phyloP scores from a whole-genome alignment of 2,329 filamentous ascomycete species.

The Alternaria postmessia region DNA sequence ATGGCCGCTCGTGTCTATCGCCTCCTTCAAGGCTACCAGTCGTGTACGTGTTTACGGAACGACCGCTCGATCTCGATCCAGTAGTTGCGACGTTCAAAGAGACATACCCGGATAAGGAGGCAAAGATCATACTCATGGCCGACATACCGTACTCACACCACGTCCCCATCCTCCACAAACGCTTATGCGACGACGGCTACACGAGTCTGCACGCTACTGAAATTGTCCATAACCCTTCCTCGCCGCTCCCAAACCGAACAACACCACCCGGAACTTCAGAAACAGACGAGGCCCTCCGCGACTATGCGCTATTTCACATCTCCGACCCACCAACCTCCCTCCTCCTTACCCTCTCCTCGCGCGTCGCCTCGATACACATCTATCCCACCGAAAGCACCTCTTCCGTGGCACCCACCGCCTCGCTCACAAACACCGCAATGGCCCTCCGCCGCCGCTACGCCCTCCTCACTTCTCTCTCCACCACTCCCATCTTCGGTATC shows the following conservation, averaged over 20 bases:
- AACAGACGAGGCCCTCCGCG: constrained; percentile 61
- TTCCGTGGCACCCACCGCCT: constrained; percentile 32
- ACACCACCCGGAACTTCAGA: constrained; percentile 63
- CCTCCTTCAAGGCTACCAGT: constrained; percentile 88
- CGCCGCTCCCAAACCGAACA: constrained; percentile 82
- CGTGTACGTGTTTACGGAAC: constrained; percentile 86
- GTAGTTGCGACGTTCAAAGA: constrained; percentile 69
- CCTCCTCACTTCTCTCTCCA: constrained; percentile 79
- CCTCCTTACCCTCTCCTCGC: constrained; percentile 84
- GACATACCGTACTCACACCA: constrained; percentile 88
- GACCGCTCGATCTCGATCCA: constrained; percentile 69
- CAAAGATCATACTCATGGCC: constrained; percentile 81
- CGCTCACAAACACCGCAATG: constrained; percentile 62
- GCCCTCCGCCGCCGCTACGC: constrained; percentile 86
- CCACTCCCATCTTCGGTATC: constrained; percentile 87
- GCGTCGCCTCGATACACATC: constrained; percentile 80
- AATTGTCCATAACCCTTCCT: constrained; percentile 80
- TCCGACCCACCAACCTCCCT: constrained; percentile 81
- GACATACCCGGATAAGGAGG: constrained; percentile 70
- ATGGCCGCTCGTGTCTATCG: constrained; percentile 89
- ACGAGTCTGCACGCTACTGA: constrained; percentile 71
- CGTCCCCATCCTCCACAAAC: constrained; percentile 65
- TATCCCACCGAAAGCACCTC: constrained; percentile 65
- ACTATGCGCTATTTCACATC: constrained; percentile 85
- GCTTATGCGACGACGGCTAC: constrained; percentile 72